These are phyloP conservation scores for Nitzschia sp. DNA, from an alignment of 108 stramenopile genomes.

Conservation along the genomic window DNA sequence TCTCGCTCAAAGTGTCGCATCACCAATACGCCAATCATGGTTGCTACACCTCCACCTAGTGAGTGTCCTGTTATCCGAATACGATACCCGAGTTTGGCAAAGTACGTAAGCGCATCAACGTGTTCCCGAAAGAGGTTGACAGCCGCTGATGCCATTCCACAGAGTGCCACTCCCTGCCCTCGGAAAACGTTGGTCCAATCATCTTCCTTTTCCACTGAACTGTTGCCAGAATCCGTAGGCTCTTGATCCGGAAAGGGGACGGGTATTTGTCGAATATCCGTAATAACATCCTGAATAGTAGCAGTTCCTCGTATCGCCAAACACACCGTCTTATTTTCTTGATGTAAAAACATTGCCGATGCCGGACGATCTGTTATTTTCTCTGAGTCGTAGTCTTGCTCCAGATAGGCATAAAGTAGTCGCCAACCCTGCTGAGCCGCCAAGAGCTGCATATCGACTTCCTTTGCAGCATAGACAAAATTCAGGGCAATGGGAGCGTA, in stretches of 20 bases:
- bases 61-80: constrained; percentile 81
- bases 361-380: constrained; percentile 63
- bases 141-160: constrained; percentile 86
- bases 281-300: constrained; percentile 92
- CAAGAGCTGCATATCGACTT: constrained; percentile 92
- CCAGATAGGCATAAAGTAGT: constrained; percentile 78
- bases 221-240: neutral
- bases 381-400: constrained; percentile 44
- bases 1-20: constrained; percentile 51
- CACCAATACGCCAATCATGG: constrained; percentile 79
- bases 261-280: constrained; percentile 92
- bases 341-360: constrained; percentile 74
- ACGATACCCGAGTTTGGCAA: constrained; percentile 75
- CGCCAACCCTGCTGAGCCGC: constrained; percentile 90
- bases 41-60: constrained; percentile 88
- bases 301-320: constrained; percentile 89
- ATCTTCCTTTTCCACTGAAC: constrained; percentile 26
- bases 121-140: constrained; percentile 77
- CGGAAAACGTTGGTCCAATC: constrained; percentile 78
- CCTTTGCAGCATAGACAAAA: constrained; percentile 85
- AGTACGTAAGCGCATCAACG: constrained; percentile 55
- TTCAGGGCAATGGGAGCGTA: constrained; percentile 91
- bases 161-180: constrained; percentile 72
- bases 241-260: constrained; percentile 79
- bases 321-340: constrained; percentile 71